These are phyloP conservation scores for Elsinoe batatas DNA, from an alignment of 2,329 filamentous ascomycete species.

Conservation along the genomic window DNA sequence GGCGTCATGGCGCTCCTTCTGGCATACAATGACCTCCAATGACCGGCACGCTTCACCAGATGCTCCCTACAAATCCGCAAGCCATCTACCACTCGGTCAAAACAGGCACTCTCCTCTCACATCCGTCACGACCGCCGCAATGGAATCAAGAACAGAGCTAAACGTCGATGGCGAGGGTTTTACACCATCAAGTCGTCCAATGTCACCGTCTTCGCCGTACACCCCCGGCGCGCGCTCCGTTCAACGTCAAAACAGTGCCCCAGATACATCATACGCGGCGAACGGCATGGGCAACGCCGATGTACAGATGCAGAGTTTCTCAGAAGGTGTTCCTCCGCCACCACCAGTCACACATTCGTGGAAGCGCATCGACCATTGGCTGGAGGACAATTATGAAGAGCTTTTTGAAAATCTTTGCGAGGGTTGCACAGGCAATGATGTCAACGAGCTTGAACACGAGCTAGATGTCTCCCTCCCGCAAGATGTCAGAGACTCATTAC, in stretches of 20 bases:
- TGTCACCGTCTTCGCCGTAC: slow-evolving; percentile 62
- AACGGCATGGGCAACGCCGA: slow-evolving; percentile 67
- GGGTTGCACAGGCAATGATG: slow-evolving; percentile 82
- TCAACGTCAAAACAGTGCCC: slow-evolving; percentile 37
- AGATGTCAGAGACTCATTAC: slow-evolving; percentile 85
- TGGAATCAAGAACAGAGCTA: slow-evolving; percentile 80
- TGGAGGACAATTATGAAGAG: slow-evolving; percentile 90
- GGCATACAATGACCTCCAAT: slow-evolving; percentile 72
- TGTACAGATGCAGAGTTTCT: slow-evolving; percentile 94
- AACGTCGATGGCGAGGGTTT: slow-evolving; percentile 55
- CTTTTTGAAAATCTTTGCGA: slow-evolving; percentile 88
- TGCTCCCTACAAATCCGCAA: slow-evolving; percentile 82
- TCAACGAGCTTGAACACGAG: slow-evolving; percentile 94
- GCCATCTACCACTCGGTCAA: slow-evolving; percentile 79
- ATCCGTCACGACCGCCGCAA: slow-evolving; percentile 73
- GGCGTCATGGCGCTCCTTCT: slow-evolving; percentile 76
- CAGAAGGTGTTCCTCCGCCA: slow-evolving; percentile 79
- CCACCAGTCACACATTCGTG: slow-evolving; percentile 85
- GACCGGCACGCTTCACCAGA: slow-evolving; percentile 84
- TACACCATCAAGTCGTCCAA: slow-evolving; percentile 72
- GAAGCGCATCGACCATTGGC: slow-evolving; percentile 88
- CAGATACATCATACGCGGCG: slow-evolving; percentile 45
- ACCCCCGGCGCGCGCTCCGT: slow-evolving; percentile 79
- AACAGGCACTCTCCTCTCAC: slow-evolving; percentile 73
- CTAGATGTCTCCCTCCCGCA: slow-evolving; percentile 88